A percentile compares a stretch with the other conserved stretches of the same genome.
Evolutionary conservation across 2,329 filamentous ascomycete genomes (phyloP).

Genomic region (Lachnellula cervina): DNA sequence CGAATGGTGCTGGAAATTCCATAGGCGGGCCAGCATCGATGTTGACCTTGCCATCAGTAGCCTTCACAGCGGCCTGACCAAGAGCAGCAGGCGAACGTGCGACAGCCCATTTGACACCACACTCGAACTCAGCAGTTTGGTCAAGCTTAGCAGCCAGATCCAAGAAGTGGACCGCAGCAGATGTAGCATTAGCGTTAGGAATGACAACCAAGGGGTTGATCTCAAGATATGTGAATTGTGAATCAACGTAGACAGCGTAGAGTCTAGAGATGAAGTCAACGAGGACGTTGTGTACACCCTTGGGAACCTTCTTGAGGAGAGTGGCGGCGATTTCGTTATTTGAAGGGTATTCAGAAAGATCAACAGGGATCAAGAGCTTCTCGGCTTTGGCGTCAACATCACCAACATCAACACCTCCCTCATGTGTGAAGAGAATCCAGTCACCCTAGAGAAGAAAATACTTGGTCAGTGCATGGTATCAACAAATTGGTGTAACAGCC

Average conservation of each 20-base stretch:
- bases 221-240: slow-evolving; percentile 99
- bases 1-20: slow-evolving; percentile 98
- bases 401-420: slow-evolving; percentile 98
- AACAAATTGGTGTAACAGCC: not conserved
- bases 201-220: slow-evolving; percentile 99
- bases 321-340: slow-evolving; percentile 86
- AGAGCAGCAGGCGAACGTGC: slow-evolving; percentile 86
- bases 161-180: slow-evolving; percentile 93
- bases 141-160: slow-evolving; percentile 98
- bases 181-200: slow-evolving; percentile 86
- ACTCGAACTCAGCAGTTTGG: slow-evolving; percentile 99
- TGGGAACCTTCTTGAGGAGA: slow-evolving; percentile 87
- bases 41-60: slow-evolving; percentile 70
- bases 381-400: slow-evolving; percentile 98
- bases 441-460: slow-evolving; percentile 62
- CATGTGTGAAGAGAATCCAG: slow-evolving; percentile 99
- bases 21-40: slow-evolving; percentile 96
- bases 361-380: slow-evolving; percentile 96
- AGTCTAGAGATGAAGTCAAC: slow-evolving; percentile 98
- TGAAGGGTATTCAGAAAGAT: slow-evolving; percentile 89
- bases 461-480: slow-evolving; percentile 22
- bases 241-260: slow-evolving; percentile 98
- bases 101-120: slow-evolving; percentile 97
- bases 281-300: slow-evolving; percentile 94
- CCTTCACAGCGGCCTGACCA: slow-evolving; percentile 66